These are phyloP conservation scores for Diaporthe batatas DNA, from an alignment of 2,329 filamentous ascomycete species.

Conservation along the genomic window DNA sequence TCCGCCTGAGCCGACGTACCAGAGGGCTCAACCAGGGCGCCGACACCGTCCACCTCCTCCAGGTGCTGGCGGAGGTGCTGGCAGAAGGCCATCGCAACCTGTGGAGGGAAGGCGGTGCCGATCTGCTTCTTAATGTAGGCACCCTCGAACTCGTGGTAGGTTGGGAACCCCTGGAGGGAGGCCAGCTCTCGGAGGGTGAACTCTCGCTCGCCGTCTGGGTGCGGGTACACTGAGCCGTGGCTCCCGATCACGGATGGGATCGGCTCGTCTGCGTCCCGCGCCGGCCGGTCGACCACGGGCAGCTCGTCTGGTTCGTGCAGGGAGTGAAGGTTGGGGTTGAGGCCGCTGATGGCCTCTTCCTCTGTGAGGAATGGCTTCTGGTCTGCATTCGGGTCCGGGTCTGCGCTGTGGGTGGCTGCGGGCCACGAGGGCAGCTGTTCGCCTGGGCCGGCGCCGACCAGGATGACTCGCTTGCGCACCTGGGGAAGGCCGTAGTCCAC, in stretches of 20 bases:
- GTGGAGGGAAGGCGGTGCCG: conserved; percentile 83
- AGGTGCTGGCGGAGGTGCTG: conserved; percentile 61
- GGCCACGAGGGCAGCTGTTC: conserved; percentile 78
- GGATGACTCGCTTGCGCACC: conserved; percentile 64
- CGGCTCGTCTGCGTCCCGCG: conserved; percentile 61
- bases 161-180: conserved; percentile 77
- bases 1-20: no score
- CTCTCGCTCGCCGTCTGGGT: conserved; percentile 72
- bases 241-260: conserved; percentile 75
- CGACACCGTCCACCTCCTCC: conserved; percentile 56
- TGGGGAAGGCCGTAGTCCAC: conserved; percentile 66
- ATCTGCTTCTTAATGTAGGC: conserved; percentile 71
- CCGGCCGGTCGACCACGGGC: conserved; percentile 45
- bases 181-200: conserved; percentile 79
- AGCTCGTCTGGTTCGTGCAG: conserved; percentile 55
- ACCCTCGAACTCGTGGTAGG: conserved; percentile 68
- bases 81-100: conserved; percentile 64
- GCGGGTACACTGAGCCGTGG: conserved; percentile 67
- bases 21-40: not conserved
- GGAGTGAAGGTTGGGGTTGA: conserved; percentile 48
- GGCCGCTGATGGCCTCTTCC: conserved; percentile 54
- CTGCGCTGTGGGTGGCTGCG: conserved; percentile 68
- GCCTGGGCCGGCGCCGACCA: conserved; percentile 74
- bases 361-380: conserved; percentile 60
- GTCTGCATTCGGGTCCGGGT: conserved; percentile 48